phyloP scores from a whole-genome alignment of 1,139 yeast species.

The Arxiozyma telluris region DNA sequence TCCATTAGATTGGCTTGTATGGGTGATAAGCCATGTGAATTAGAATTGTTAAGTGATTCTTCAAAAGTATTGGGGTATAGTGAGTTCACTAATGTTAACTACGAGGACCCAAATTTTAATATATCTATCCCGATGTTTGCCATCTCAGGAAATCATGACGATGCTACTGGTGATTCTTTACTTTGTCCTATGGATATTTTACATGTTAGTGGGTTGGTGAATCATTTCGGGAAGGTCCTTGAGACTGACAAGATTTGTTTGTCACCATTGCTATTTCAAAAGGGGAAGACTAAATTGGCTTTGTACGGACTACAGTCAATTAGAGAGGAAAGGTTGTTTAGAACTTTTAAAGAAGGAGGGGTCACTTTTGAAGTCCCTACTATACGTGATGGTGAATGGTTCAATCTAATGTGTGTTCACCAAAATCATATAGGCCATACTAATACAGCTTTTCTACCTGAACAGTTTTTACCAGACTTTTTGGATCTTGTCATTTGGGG shows the following conservation, averaged over 20 bases:
- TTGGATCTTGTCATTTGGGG: constrained; percentile 89
- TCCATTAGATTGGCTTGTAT: constrained; percentile 64
- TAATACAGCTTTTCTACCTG: constrained; percentile 76
- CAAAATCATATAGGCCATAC: constrained; percentile 82
- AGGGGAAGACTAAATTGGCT: constrained; percentile 75
- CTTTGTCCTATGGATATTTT: constrained; percentile 84
- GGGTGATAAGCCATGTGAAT: constrained; percentile 82
- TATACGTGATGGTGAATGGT: constrained; percentile 57
- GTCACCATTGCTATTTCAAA: constrained; percentile 71
- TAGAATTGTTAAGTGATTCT: constrained; percentile 79
- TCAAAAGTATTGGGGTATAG: constrained; percentile 40
- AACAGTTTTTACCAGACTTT: constrained; percentile 70
- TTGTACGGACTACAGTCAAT: constrained; percentile 84
- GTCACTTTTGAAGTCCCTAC: constrained; percentile 73
- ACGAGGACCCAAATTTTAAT: constrained; percentile 83
- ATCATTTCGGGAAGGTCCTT: constrained; percentile 79
- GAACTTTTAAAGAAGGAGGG: constrained; percentile 72
- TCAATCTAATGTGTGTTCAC: constrained; percentile 81
- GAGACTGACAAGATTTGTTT: constrained; percentile 69
- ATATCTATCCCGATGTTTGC: constrained; percentile 90
- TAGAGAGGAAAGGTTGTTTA: constrained; percentile 77
- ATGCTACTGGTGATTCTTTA: constrained; percentile 81
- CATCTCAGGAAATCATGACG: constrained; percentile 95
- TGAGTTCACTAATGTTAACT: constrained; percentile 63
- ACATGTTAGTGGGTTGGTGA: constrained; percentile 72